A percentile compares a stretch with the other conserved stretches of the same genome.
phyloP scores from a whole-genome alignment of 2,329 filamentous ascomycete species.

The Acephala macrosclerotiorum region DNA sequence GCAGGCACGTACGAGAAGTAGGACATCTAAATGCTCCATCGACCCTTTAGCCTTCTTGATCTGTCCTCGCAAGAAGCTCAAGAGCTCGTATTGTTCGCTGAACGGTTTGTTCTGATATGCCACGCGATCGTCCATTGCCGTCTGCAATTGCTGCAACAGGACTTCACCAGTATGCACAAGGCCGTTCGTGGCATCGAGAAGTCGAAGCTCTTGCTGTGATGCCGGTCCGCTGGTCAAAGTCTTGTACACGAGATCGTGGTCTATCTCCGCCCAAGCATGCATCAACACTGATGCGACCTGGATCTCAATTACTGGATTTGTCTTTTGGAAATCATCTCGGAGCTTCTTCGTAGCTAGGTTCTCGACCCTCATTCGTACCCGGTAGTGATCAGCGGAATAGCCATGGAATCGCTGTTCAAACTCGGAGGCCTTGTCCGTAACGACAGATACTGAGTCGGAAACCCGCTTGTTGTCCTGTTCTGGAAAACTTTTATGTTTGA shows the following conservation, averaged over 20 bases:
- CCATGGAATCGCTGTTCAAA: constrained; percentile 22
- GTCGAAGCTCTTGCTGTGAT: constrained; percentile 18
- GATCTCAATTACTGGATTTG: constrained; percentile 24
- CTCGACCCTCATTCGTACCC: constrained; percentile 17
- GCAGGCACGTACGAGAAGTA: background rate
- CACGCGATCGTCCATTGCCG: constrained; percentile 15
- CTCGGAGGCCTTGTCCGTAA: background rate
- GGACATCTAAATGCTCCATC: background rate
- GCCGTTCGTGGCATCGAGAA: constrained; percentile 26
- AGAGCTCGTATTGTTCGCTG: constrained; percentile 20
- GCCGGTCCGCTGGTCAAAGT: constrained; percentile 12
- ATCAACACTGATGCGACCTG: constrained; percentile 24
- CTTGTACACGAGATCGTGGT: constrained; percentile 28
- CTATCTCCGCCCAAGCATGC: constrained; percentile 27
- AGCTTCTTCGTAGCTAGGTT: constrained; percentile 1
- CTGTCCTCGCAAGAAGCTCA: background rate
- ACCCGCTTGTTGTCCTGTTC: background rate
- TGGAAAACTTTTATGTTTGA: constrained; percentile 14
- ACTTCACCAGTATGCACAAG: constrained; percentile 25
- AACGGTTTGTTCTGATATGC: constrained; percentile 20
- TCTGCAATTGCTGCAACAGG: constrained; percentile 21
- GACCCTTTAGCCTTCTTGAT: constrained; percentile 1
- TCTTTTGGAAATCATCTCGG: constrained; percentile 16
- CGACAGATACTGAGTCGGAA: background rate
- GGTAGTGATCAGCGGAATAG: constrained; percentile 26